Percentiles rank a stretch among this genome's conserved stretches.
Evolutionary conservation across 306 rosid genomes (phyloP).

Genomic region (Abrus precatorius): DNA sequence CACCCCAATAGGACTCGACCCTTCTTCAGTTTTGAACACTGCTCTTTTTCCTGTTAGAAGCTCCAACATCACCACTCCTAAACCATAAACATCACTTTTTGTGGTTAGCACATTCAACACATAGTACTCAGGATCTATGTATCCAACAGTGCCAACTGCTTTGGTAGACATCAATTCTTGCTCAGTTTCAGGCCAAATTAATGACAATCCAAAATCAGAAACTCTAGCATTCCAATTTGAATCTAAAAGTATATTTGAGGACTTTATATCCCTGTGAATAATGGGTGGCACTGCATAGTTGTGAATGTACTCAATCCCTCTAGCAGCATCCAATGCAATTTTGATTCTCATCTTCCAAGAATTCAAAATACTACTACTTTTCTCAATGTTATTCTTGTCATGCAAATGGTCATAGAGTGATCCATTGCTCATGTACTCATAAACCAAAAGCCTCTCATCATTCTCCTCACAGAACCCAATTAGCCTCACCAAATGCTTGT

Average conservation of each 20-base stretch:
- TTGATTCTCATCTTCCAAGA: slow-evolving; percentile 61
- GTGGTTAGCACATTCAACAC: slow-evolving; percentile 56
- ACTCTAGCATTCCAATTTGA: slow-evolving; percentile 64
- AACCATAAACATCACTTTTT: slow-evolving; percentile 64
- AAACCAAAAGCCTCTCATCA: slow-evolving; percentile 58
- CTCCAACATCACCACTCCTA: slow-evolving; percentile 63
- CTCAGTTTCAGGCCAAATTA: slow-evolving; percentile 43
- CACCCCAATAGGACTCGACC: slow-evolving; percentile 42
- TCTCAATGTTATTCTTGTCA: slow-evolving; percentile 46
- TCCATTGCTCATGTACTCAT: slow-evolving; percentile 58
- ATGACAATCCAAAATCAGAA: slow-evolving; percentile 61
- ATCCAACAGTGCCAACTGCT: slow-evolving; percentile 64
- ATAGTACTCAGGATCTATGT: slow-evolving; percentile 67
- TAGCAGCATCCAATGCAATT: slow-evolving; percentile 59
- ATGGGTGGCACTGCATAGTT: slow-evolving; percentile 62
- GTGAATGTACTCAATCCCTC: slow-evolving; percentile 63
- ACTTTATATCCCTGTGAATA: slow-evolving; percentile 61
- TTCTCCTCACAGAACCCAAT: slow-evolving; percentile 64
- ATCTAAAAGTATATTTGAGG: slow-evolving; percentile 59
- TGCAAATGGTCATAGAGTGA: slow-evolving; percentile 63
- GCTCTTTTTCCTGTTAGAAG: slow-evolving; percentile 63
- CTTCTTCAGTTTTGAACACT: slow-evolving; percentile 50
- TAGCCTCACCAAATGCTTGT: slow-evolving; percentile 60
- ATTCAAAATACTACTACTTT: slow-evolving; percentile 48
- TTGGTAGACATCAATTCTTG: slow-evolving; percentile 29